Base-by-base conservation (phyloP, 2,329 filamentous ascomycete genomes). In the Phaeosphaeria sp. region DNA sequence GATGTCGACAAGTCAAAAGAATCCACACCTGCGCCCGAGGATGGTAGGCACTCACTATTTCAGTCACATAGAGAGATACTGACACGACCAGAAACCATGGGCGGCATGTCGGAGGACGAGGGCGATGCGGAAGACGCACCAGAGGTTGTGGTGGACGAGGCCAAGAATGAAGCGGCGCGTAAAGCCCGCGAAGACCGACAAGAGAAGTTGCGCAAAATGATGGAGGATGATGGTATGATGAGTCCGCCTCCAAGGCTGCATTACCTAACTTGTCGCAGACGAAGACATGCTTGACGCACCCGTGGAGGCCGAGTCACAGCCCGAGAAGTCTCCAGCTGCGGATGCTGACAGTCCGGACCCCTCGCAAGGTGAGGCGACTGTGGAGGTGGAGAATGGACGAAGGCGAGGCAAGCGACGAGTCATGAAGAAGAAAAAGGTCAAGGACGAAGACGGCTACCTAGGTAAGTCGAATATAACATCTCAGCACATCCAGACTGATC, bases 361-460 rank as follows among this genome's bases (percentile, higher is more conserved):
- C 21, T 55, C 62, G 33, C 70, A 75, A 47, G 59, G 55, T 22
- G 72, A 74, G 57, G 53, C 68, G 18, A 55, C 61, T 5, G 79
- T 89, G 6, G 84, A 83, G 1, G 78, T 84, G 1, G 77, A 82
- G 59, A 86, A 84, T 55, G 91, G 90, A 0, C 86, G 92, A 40
- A 84, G 91, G 57, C 87, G 93, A 62, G 92, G 92, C 30, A 89
- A 87, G 74, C 86, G 93, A 65, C 87, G 89, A 67, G 86, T 97
- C 7, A 92, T 91, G 86, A 93, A 91, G 79, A 97, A 96, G 83
- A 91, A 90, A 81, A 93, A 90, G 45, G 85, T 90, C 54, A 89
- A 93, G 75, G 93, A 97, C 65, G 92, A 93, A 49, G 90, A 97
- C 63, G 93, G 93, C 6, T 97, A 96, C 75, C 84, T 97, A 59